Evolutionary conservation across 352 stramenopile species (phyloP).

Genomic region (Pythium phragmitis): DNA sequence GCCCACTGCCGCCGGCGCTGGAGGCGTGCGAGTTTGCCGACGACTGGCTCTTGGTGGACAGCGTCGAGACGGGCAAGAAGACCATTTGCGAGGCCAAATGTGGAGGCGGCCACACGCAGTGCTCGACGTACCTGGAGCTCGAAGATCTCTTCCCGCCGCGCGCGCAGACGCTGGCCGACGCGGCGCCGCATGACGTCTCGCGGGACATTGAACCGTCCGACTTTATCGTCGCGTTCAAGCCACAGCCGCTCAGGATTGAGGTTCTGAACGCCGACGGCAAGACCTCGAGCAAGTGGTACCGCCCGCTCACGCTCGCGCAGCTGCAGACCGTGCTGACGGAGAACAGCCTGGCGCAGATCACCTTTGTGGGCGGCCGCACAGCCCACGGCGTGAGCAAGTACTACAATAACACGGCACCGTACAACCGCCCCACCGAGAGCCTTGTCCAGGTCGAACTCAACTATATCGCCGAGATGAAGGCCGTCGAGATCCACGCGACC

Average conservation of each 20-base stretch:
- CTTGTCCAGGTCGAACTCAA: constrained; percentile 37
- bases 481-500: constrained; percentile 12
- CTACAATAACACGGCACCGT: constrained; percentile 53
- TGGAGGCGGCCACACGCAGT: neutral
- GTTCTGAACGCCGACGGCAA: constrained; percentile 8
- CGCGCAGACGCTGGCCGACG: neutral
- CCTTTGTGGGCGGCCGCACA: constrained; percentile 39
- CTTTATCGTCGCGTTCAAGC: constrained; percentile 37
- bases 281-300: constrained; percentile 33
- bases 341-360: constrained; percentile 20
- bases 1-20: constrained; percentile 7
- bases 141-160: constrained; percentile 31
- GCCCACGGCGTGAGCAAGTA: constrained; percentile 56
- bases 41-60: constrained; percentile 34
- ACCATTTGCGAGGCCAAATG: constrained; percentile 34
- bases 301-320: constrained; percentile 33
- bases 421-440: constrained; percentile 23
- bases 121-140: constrained; percentile 33
- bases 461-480: constrained; percentile 35
- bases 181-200: constrained; percentile 15
- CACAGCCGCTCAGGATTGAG: constrained; percentile 31
- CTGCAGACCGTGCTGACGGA: constrained; percentile 22
- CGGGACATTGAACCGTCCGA: constrained; percentile 27
- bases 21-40: constrained; percentile 31
- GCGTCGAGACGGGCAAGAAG: constrained; percentile 21